Evolutionary conservation across 163 green algal species (phyloP).

Genomic region (Chloromonas sp.): DNA sequence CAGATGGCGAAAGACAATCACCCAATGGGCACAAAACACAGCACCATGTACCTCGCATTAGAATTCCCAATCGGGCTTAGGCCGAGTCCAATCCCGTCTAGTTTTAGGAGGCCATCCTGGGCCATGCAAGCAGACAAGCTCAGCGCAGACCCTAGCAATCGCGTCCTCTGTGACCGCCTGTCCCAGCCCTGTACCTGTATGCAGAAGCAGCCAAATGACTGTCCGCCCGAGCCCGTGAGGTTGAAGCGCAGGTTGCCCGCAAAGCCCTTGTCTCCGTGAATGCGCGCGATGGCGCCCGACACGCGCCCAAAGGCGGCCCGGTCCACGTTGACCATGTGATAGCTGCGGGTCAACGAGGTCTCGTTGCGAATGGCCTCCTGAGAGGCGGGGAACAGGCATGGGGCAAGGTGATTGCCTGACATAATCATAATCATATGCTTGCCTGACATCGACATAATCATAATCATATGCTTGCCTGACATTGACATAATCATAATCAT

Average conservation of each 20-base stretch:
- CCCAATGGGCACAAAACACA: not conserved
- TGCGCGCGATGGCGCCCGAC: constrained; percentile 74
- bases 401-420: too few relatives aligned
- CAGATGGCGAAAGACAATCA: not conserved
- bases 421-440: too few relatives aligned
- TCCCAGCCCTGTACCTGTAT: constrained; percentile 19
- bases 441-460: too few relatives aligned
- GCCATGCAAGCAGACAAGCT: too few relatives aligned
- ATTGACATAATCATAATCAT: too few relatives aligned
- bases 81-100: too few relatives aligned
- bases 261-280: constrained; percentile 87
- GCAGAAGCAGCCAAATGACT: constrained; percentile 94
- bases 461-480: too few relatives aligned
- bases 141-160: too few relatives aligned
- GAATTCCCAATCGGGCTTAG: too few relatives aligned
- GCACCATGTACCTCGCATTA: too few relatives aligned
- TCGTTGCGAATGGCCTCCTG: constrained; percentile 29
- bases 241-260: constrained; percentile 59
- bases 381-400: not conserved
- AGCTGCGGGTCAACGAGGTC: constrained; percentile 11
- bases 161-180: too few relatives aligned
- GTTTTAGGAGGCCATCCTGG: too few relatives aligned
- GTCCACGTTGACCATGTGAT: constrained; percentile 85
- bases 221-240: constrained; percentile 78
- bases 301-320: constrained; percentile 74